Base-by-base conservation (phyloP, 345 rosid genomes). In the Gossypium stocksii region DNA sequence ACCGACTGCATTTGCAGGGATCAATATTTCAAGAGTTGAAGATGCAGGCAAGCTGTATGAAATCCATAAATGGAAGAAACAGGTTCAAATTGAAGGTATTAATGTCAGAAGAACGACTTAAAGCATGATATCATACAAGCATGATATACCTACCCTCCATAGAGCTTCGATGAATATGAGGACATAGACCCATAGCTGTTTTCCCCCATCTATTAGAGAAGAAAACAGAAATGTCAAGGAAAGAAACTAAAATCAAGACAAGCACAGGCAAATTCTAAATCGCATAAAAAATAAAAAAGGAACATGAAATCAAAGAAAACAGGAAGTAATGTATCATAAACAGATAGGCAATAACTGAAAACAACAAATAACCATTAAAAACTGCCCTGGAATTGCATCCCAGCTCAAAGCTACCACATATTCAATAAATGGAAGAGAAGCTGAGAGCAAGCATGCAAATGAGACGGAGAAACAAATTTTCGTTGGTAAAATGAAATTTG, bases 1-100 rank as follows among this genome's bases (percentile, higher is more conserved):
- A 77, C 94, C 86, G 13, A 93, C 89, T 27, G 99, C 94, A 86
- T 83, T 85, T 51, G 91, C 86, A 72, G 99, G 99, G 77, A 95
- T 82, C 83, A 91, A 74, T 77, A 93, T 85, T 80, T 95, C 99
- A 69, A 88, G 76, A 38, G 87, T 80, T 22, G 93, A 84, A 45
- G 89, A 77, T 43, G 89, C 60, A 74, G 91, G 73, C 80, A 91
- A 73, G 65, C 98, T 94, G 86, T 27, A 73, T 54, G 72, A 51
- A 71, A 16, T 29, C 41, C 76, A 9, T 49, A 13, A 62, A 46
- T 16, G 74, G 22, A 75, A 68, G 66, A 74, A 70, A 68, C 43
- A 76, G 58, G 59, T 74, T 70, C 41, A 15, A 27, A 49, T 2
- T 13, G 17, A 54, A 12, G 15, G 44, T n/a, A 73, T 19, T 69